Conservation (phyloP, 768 basidiomycete genomes). For the Gyrodon lividus region DNA sequence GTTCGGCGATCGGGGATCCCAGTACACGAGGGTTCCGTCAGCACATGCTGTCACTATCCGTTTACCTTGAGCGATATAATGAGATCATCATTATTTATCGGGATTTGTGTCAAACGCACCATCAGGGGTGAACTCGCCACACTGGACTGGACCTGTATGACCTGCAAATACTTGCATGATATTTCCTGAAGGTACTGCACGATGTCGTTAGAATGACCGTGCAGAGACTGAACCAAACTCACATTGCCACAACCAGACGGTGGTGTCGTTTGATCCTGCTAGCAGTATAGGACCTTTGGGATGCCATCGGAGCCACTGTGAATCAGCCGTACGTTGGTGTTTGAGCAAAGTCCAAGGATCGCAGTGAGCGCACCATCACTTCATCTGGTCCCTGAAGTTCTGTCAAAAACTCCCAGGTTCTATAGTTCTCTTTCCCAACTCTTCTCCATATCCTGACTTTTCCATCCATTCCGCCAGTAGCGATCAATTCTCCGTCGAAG, state of each 20-base stretch:
- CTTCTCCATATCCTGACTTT: constrained; percentile 89
- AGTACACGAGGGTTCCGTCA: constrained; percentile 79
- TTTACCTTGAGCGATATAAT: constrained; percentile 55
- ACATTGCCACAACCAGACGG: constrained; percentile 98
- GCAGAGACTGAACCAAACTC: constrained; percentile 26
- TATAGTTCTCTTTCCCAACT: constrained; percentile 71
- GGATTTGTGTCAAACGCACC: constrained; percentile 41
- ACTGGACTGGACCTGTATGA: constrained; percentile 79
- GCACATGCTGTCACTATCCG: constrained; percentile 84
- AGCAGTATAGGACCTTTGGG: constrained; percentile 87
- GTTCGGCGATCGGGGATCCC: constrained; percentile 82
- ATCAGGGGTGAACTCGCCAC: constrained; percentile 90
- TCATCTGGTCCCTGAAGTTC: constrained; percentile 94
- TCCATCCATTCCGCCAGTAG: constrained; percentile 99
- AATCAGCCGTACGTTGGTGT: constrained; percentile 1
- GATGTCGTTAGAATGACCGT: constrained; percentile 1
- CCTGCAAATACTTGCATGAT: constrained; percentile 97
- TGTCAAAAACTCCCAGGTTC: constrained; percentile 91
- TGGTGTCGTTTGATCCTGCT: constrained; percentile 90
- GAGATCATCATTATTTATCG: not conserved
- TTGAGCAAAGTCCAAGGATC: not conserved
- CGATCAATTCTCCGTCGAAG: constrained; percentile 85
- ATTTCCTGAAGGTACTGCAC: constrained; percentile 85
- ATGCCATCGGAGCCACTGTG: constrained; percentile 93
- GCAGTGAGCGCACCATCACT: constrained; percentile 69